Evolutionary conservation across 805 yeast species (phyloP).

Genomic region (Monosporozyma siamensis): DNA sequence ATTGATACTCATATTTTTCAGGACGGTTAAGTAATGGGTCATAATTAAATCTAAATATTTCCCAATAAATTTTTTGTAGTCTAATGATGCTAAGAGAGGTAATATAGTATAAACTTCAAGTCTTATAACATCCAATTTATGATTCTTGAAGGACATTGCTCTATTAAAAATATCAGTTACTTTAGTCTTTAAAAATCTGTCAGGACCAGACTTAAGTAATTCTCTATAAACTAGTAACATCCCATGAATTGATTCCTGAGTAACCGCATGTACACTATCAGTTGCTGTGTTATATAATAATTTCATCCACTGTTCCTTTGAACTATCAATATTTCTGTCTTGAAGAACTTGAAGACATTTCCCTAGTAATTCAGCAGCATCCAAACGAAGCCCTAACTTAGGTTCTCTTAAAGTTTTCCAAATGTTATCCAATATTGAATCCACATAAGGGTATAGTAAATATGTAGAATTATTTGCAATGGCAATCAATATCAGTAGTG

Average conservation of each 20-base stretch:
- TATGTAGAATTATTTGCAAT: constrained; percentile 85
- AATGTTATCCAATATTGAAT: constrained; percentile 67
- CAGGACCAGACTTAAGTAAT: constrained; percentile 53
- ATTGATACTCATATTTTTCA: constrained; percentile 50
- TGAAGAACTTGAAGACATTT: constrained; percentile 71
- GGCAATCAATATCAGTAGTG: constrained; percentile 71
- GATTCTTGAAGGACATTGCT: constrained; percentile 64
- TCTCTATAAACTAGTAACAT: constrained; percentile 75
- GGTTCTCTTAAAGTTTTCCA: constrained; percentile 85
- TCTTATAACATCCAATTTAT: constrained; percentile 64
- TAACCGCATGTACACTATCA: not conserved
- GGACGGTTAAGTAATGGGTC: constrained; percentile 64
- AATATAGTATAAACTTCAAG: constrained; percentile 77
- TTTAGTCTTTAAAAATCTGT: constrained; percentile 59
- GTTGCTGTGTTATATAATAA: constrained; percentile 43
- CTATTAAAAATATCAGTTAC: constrained; percentile 72
- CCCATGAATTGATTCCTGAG: constrained; percentile 73
- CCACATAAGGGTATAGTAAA: constrained; percentile 64
- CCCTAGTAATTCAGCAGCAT: constrained; percentile 74
- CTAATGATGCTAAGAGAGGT: constrained; percentile 74
- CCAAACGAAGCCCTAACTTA: constrained; percentile 63
- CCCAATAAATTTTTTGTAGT: constrained; percentile 65
- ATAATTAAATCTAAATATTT: constrained; percentile 73
- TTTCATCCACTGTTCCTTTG: constrained; percentile 62
- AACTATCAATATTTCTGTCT: constrained; percentile 61